Evolutionary conservation across 768 basidiomycete genomes (phyloP).

Genomic region (Trametes cubensis): DNA sequence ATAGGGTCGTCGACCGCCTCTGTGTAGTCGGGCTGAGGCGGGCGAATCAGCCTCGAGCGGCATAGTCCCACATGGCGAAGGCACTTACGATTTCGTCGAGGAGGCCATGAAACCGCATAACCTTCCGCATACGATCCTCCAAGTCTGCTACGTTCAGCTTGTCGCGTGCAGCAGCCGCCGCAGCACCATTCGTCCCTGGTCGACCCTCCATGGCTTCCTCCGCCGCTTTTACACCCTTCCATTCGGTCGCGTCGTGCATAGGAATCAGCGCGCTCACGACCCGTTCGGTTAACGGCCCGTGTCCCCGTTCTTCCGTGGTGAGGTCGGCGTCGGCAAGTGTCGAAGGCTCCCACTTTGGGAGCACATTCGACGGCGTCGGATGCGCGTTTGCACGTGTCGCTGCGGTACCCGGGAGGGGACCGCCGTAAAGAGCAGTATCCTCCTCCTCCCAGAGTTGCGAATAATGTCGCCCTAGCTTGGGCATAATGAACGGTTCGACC

Average conservation of each 20-base stretch:
- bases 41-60: conserved; percentile 21
- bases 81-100: conserved; percentile 67
- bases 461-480: conserved; percentile 87
- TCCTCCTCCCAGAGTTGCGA: conserved; percentile 92
- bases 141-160: conserved; percentile 79
- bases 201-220: conserved; percentile 85
- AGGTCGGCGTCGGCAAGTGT: conserved; percentile 75
- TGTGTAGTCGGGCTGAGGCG: conserved; percentile 66
- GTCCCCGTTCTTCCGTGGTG: conserved; percentile 72
- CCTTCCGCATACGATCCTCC: conserved; percentile 74
- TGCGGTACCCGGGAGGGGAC: conserved; percentile 44
- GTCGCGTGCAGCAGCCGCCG: conserved; percentile 76
- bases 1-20: conserved; percentile 93
- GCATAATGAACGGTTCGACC: conserved; percentile 82
- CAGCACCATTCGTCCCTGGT: conserved; percentile 68
- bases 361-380: conserved; percentile 40
- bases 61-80: conserved; percentile 14
- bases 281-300: conserved; percentile 87
- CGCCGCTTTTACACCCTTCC: conserved; percentile 81
- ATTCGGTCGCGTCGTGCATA: conserved; percentile 59
- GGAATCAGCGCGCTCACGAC: conserved; percentile 75
- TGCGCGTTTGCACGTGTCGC: conserved; percentile 39
- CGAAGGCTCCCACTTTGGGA: conserved; percentile 82
- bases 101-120: conserved; percentile 75
- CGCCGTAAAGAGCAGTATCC: conserved; percentile 60